Percentiles rank a stretch among this genome's conserved stretches.
Evolutionary conservation across 2,329 filamentous ascomycete species (phyloP).

Genomic region (Cadophora malorum): DNA sequence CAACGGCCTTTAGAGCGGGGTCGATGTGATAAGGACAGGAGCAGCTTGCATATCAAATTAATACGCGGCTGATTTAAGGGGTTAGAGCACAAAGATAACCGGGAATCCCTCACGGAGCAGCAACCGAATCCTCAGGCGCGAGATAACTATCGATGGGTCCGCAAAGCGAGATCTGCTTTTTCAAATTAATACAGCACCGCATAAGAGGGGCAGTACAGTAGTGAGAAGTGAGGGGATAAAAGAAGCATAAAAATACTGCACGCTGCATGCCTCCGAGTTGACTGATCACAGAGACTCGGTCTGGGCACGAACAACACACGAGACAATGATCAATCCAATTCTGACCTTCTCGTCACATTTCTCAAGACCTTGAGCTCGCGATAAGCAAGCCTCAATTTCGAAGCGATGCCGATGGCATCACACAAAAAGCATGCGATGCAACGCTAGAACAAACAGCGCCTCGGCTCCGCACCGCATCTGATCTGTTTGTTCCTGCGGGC

Average conservation of each 20-base stretch:
- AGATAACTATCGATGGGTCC: neutral
- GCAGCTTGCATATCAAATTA: slow-evolving; percentile 16
- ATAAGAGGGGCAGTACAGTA: neutral
- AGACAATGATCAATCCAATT: slow-evolving; percentile 8
- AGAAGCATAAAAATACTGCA: neutral
- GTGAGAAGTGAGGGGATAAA: neutral
- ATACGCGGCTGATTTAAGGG: slow-evolving; percentile 19
- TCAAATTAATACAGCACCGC: slow-evolving; percentile 11
- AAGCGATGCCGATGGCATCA: neutral
- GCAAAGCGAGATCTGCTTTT: slow-evolving; percentile 5
- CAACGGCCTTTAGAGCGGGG: slow-evolving; percentile 3
- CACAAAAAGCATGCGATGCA: neutral
- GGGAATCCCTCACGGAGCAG: neutral
- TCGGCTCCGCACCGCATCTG: neutral
- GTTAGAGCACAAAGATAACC: slow-evolving; percentile 8
- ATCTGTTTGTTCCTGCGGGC: neutral
- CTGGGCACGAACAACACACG: neutral
- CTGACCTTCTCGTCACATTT: neutral
- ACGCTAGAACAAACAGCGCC: slow-evolving; percentile 7
- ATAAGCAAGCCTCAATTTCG: neutral
- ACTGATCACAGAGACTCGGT: slow-evolving; percentile 8
- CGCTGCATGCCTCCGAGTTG: neutral
- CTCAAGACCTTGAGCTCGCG: neutral
- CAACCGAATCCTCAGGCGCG: slow-evolving; percentile 3
- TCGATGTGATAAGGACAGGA: slow-evolving; percentile 16